These are phyloP conservation scores for Bruguiera gymnorhiza DNA, from an alignment of 345 rosid genomes.

Conservation along the genomic window DNA sequence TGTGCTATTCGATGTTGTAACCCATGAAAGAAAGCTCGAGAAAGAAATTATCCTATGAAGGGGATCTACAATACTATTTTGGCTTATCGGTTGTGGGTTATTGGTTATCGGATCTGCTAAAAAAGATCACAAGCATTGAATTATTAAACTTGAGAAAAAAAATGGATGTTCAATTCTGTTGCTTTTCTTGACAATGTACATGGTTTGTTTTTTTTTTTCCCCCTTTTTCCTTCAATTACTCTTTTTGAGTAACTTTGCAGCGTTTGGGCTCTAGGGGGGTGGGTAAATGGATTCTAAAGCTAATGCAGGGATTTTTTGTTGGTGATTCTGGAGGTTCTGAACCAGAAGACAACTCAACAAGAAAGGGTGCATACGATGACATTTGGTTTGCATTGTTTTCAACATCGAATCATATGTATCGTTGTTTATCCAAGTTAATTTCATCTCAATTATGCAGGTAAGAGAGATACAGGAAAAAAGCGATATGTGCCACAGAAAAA, in stretches of 20 bases:
- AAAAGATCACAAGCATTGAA: too few species aligned
- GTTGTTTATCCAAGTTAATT: background rate
- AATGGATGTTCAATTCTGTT: too few species aligned
- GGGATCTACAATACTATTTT: too few species aligned
- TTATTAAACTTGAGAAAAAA: too few species aligned
- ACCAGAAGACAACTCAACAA: constrained; percentile 40
- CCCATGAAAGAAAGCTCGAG: too few species aligned
- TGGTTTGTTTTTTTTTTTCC: background rate
- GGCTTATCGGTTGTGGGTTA: too few species aligned
- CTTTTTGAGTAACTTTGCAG: constrained; percentile 8
- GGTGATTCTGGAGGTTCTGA: constrained; percentile 44
- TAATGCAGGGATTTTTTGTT: constrained; percentile 61
- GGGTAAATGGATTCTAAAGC: constrained; percentile 81
- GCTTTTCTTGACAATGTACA: background rate
- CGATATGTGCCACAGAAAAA: constrained; percentile 75
- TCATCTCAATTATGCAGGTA: constrained; percentile 37
- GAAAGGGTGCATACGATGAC: constrained; percentile 35
- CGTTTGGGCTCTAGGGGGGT: constrained; percentile 61
- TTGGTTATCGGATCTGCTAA: too few species aligned
- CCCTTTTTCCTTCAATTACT: background rate
- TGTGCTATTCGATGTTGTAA: too few species aligned
- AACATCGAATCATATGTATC: constrained; percentile 8
- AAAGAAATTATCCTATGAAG: too few species aligned
- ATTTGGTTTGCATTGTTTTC: constrained; percentile 12
- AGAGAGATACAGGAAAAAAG: constrained; percentile 41